Evolutionary conservation across 805 yeast species (phyloP).

Genomic region (Yamadazyma paraphyllophila): DNA sequence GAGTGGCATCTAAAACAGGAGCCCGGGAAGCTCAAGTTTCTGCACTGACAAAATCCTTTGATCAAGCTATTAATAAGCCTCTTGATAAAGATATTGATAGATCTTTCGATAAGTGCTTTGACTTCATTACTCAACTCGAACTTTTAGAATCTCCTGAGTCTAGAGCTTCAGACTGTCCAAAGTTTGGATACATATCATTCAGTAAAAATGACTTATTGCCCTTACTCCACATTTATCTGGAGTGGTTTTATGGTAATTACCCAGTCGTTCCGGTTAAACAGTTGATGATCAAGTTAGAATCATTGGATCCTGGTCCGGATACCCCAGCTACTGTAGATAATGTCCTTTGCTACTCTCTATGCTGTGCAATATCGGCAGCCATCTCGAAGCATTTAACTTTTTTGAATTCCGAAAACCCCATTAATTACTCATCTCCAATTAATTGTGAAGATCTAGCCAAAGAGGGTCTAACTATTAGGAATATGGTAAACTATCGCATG

Average conservation of each 20-base stretch:
- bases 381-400: constrained; percentile 21
- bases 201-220: constrained; percentile 21
- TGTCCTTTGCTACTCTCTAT: constrained; percentile 21
- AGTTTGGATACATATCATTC: background rate
- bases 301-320: constrained; percentile 1
- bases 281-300: constrained; percentile 18
- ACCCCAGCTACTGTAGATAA: constrained; percentile 5
- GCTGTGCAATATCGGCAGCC: constrained; percentile 33
- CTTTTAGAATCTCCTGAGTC: background rate
- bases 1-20: too few relatives aligned
- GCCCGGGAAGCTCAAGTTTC: too few relatives aligned
- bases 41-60: too few relatives aligned
- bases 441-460: constrained; percentile 14
- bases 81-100: background rate
- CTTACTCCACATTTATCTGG: constrained; percentile 30
- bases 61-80: too few relatives aligned
- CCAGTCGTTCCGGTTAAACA: constrained; percentile 28
- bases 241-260: constrained; percentile 39
- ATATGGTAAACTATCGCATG: constrained; percentile 20
- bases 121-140: background rate
- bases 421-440: constrained; percentile 10
- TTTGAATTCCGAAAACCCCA: constrained; percentile 11
- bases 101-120: background rate
- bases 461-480: constrained; percentile 24
- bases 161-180: background rate